Conservation (phyloP, 345 rosid species). For the Gossypium stocksii region DNA sequence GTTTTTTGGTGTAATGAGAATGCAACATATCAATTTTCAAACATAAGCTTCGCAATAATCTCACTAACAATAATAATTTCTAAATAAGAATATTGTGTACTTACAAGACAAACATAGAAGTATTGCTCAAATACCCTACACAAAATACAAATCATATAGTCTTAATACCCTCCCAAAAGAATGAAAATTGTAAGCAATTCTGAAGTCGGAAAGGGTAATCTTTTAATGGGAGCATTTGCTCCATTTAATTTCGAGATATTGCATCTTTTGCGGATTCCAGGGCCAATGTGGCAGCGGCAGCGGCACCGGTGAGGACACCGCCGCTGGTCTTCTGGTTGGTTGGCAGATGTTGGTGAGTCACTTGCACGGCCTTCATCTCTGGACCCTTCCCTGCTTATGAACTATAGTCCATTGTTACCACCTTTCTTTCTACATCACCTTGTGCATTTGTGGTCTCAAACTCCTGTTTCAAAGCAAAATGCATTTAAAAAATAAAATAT, state of each 20-base stretch:
- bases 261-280: slow-evolving; percentile 59
- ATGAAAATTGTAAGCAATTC: neutral
- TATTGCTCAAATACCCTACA: neutral
- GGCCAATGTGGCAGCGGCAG: slow-evolving; percentile 47
- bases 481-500: neutral
- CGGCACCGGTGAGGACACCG: slow-evolving; percentile 51
- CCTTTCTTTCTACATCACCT: neutral
- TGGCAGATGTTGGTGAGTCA: slow-evolving; percentile 37
- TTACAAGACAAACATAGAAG: neutral
- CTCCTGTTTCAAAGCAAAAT: neutral
- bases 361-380: slow-evolving; percentile 45
- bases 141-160: neutral
- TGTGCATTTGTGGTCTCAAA: neutral
- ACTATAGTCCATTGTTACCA: slow-evolving; percentile 1
- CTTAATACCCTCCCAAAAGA: neutral
- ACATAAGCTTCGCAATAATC: too few species aligned
- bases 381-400: slow-evolving; percentile 48
- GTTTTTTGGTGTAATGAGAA: too few species aligned
- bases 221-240: neutral
- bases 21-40: too few species aligned
- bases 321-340: slow-evolving; percentile 43
- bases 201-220: neutral
- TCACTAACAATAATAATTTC: too few species aligned
- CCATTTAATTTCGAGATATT: slow-evolving; percentile 18
- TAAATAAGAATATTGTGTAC: neutral